phyloP scores from a whole-genome alignment of 2,329 filamentous ascomycete genomes.

The Colletotrichum navitas region DNA sequence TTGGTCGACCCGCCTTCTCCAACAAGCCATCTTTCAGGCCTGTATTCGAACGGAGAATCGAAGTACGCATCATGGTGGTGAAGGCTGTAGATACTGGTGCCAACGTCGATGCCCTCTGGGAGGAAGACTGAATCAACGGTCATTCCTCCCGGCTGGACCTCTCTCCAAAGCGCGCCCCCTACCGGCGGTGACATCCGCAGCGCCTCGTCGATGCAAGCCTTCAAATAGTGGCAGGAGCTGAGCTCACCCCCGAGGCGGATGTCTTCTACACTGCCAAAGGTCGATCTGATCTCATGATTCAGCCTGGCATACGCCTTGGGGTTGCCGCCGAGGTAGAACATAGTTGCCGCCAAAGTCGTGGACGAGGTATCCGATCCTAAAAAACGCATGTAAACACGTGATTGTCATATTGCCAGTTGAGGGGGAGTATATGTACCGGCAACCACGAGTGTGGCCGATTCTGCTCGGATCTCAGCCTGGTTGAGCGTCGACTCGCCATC shows the following conservation, averaged over 20 bases:
- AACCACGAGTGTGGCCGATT: conserved; percentile 53
- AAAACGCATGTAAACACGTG: no score
- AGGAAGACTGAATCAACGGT: conserved; percentile 42
- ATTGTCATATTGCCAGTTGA: no score
- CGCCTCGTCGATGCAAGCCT: conserved; percentile 54
- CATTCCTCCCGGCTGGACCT: conserved; percentile 30
- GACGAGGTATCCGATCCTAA: conserved; percentile 56
- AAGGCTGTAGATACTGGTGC: conserved; percentile 42
- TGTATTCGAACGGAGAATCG: conserved; percentile 17
- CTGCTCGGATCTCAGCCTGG: conserved; percentile 56
- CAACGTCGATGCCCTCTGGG: conserved; percentile 41
- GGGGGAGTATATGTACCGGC: no score
- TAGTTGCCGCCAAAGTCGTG: conserved; percentile 51
- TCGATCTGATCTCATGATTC: conserved; percentile 50
- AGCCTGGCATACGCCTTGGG: conserved; percentile 48
- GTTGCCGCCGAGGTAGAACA: conserved; percentile 56
- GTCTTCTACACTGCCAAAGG: conserved; percentile 52
- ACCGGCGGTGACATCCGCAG: conserved; percentile 44
- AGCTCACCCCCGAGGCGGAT: conserved; percentile 51
- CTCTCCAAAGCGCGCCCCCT: conserved; percentile 39
- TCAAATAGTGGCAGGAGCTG: conserved; percentile 53
- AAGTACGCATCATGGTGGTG: conserved; percentile 39
- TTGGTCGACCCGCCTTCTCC: conserved; percentile 58
- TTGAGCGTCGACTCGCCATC: conserved; percentile 56
- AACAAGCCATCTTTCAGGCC: conserved; percentile 26